Conservation (phyloP, 2,329 filamentous ascomycete species). For the Stachybotrys elegans region DNA sequence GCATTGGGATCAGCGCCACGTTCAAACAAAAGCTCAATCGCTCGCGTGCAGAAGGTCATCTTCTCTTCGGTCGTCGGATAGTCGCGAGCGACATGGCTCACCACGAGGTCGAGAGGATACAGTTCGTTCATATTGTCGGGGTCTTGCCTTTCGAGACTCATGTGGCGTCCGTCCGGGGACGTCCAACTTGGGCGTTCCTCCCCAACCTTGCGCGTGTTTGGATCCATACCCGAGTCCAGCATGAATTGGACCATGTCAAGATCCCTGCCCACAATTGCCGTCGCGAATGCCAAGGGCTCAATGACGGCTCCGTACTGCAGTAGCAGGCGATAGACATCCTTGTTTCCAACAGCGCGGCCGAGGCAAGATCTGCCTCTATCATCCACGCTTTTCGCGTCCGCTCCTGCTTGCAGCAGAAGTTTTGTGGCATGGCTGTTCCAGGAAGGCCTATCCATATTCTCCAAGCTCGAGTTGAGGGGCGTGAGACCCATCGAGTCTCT, state of each 20-base stretch:
- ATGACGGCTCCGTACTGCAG: not conserved
- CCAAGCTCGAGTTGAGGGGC: conserved; percentile 1
- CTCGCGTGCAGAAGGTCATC: not conserved
- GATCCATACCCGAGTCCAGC: not conserved
- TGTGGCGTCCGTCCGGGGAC: not conserved
- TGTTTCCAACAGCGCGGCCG: not conserved
- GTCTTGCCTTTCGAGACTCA: not conserved
- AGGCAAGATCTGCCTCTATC: conserved; percentile 1
- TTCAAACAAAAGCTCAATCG: not conserved
- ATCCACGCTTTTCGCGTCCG: not conserved
- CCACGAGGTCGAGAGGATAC: not conserved
- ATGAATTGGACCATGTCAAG: not conserved
- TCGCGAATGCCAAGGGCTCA: not conserved
- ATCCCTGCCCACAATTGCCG: not conserved
- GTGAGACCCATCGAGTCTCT: not conserved
- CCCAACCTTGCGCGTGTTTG: not conserved
- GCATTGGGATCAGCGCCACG: not conserved
- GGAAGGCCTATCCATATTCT: not conserved
- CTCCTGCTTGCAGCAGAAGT: conserved; percentile 2
- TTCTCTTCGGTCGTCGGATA: not conserved
- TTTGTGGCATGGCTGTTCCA: not conserved
- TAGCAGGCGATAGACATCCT: not conserved
- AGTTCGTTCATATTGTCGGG: not conserved
- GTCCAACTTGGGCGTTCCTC: not conserved
- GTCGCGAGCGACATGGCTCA: not conserved